Evolutionary conservation across 352 stramenopile species (phyloP).

Genomic region (Globisporangium spiculum): DNA sequence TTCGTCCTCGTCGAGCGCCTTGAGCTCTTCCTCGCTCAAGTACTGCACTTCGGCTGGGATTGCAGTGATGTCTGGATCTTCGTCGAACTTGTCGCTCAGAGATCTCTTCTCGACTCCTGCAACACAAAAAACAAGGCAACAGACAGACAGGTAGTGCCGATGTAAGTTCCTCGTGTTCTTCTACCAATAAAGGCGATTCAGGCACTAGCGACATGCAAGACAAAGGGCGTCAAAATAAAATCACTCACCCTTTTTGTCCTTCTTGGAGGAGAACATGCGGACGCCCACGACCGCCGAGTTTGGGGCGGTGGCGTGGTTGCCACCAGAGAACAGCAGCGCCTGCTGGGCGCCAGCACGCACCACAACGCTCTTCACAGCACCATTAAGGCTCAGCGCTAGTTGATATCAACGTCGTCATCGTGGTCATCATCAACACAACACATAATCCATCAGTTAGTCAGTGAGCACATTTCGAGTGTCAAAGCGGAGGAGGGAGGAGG

Average conservation of each 20-base stretch:
- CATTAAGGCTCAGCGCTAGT: slow-evolving; percentile 21
- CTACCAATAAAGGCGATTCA: neutral
- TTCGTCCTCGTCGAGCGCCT: slow-evolving; percentile 21
- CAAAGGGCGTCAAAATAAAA: neutral
- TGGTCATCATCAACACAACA: neutral
- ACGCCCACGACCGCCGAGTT: slow-evolving; percentile 9
- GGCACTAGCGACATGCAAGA: too few relatives aligned
- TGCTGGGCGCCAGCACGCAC: slow-evolving; percentile 22
- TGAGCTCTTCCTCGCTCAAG: slow-evolving; percentile 43
- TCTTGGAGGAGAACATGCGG: slow-evolving; percentile 47
- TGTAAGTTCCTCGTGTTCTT: neutral
- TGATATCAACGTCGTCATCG: neutral
- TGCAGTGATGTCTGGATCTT: slow-evolving; percentile 41
- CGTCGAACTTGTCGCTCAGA: slow-evolving; percentile 54
- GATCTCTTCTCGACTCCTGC: slow-evolving; percentile 46
- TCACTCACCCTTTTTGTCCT: slow-evolving; percentile 45
- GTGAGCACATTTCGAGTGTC: neutral
- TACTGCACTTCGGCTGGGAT: slow-evolving; percentile 63
- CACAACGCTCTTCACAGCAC: slow-evolving; percentile 19
- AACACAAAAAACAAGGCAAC: neutral
- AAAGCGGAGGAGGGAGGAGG: neutral
- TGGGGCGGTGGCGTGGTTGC: slow-evolving; percentile 9
- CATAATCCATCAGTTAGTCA: neutral
- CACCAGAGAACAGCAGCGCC: slow-evolving; percentile 13
- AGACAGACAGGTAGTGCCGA: neutral